phyloP scores from a whole-genome alignment of 352 stramenopile genomes.

The Hyphochytrium catenoides region DNA sequence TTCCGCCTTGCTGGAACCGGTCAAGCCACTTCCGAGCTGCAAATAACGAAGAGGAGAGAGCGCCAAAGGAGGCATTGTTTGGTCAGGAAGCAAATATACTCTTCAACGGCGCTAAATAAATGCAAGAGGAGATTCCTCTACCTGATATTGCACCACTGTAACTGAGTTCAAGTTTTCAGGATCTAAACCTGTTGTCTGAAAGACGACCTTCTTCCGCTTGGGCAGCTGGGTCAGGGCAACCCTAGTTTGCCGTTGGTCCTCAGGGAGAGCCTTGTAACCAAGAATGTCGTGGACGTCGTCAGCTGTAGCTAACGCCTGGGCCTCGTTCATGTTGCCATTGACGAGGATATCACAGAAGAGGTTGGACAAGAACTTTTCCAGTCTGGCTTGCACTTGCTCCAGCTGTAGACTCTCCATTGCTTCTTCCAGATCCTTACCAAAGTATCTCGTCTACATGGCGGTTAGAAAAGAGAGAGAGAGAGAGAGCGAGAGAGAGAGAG shows the following conservation, averaged over 20 bases:
- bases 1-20: conserved; percentile 16
- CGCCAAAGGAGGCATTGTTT: conserved; percentile 10
- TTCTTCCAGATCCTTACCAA: too few relatives aligned
- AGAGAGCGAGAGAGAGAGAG: too few relatives aligned
- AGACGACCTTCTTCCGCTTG: neutral
- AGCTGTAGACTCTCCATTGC: too few relatives aligned
- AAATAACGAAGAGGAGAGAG: conserved; percentile 15
- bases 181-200: conserved; percentile 2
- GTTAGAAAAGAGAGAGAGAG: too few relatives aligned
- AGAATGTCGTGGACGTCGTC: conserved; percentile 12
- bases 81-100: conserved; percentile 12
- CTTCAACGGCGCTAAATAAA: conserved; percentile 12
- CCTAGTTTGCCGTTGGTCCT: neutral
- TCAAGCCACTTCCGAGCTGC: conserved; percentile 20
- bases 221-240: neutral
- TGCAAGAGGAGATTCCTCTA: conserved; percentile 7
- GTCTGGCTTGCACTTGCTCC: conserved; percentile 15
- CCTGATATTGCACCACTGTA: neutral
- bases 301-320: conserved; percentile 10
- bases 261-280: neutral
- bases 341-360: conserved; percentile 19
- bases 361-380: conserved; percentile 13
- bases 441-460: too few relatives aligned
- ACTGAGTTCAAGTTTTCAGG: neutral
- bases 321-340: conserved; percentile 22